A percentile compares a stretch with the other conserved stretches of the same genome.
phyloP scores from a whole-genome alignment of 305 asterid genomes.

The Fraxinus angustifolia region DNA sequence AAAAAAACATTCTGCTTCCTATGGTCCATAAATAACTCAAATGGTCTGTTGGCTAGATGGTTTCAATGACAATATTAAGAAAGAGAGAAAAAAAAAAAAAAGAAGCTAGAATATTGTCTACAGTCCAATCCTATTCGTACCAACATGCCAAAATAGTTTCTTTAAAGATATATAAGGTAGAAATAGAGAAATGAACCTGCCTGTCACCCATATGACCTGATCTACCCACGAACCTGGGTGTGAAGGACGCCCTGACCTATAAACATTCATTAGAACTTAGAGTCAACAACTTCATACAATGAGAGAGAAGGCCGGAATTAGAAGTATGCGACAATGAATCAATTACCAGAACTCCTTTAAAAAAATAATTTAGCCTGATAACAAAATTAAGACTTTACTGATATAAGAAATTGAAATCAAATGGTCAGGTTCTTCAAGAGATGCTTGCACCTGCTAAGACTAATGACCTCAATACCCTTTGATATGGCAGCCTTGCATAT shows the following conservation, averaged over 20 bases:
- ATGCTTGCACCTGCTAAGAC: constrained; percentile 84
- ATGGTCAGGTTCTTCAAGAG: constrained; percentile 24
- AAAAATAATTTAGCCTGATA: constrained; percentile 8
- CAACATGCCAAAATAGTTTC: background rate
- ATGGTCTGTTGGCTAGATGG: background rate
- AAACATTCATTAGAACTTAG: constrained; percentile 17
- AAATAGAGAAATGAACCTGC: constrained; percentile 48
- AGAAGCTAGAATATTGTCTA: background rate
- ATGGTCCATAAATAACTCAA: background rate
- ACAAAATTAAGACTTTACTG: background rate
- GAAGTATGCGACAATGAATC: constrained; percentile 1
- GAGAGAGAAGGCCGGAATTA: constrained; percentile 1
- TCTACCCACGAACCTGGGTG: constrained; percentile 79
- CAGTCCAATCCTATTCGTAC: background rate
- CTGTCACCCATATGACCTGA: constrained; percentile 92
- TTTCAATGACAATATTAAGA: background rate
- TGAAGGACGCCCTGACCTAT: constrained; percentile 84
- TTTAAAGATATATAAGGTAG: constrained; percentile 1
- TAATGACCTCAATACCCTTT: constrained; percentile 85
- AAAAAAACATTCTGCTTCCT: background rate
- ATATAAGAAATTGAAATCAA: constrained; percentile 20
- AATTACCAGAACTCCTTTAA: constrained; percentile 1
- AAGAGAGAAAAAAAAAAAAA: background rate
- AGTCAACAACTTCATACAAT: constrained; percentile 15
- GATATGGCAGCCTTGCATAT: constrained; percentile 97